A percentile compares a stretch with the other conserved stretches of the same genome.
Evolutionary conservation across 148 eudicot species (phyloP).

Genomic region (Arctostaphylos glauca): DNA sequence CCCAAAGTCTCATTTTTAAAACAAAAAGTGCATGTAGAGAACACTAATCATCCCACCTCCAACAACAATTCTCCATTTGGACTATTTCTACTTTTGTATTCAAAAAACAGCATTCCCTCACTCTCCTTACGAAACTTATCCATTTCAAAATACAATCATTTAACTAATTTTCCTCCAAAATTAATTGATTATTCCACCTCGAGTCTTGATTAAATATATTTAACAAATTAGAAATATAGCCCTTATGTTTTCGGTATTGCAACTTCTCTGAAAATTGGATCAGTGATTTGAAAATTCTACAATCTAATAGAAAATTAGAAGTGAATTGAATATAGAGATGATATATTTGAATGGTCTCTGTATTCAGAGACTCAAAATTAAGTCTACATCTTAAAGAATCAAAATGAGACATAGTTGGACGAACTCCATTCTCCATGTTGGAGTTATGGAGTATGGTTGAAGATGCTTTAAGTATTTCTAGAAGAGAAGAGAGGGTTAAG

Average conservation of each 20-base stretch:
- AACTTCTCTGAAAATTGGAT: background rate
- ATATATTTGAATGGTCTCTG: background rate
- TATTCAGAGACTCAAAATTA: background rate
- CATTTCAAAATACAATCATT: background rate
- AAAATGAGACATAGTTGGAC: background rate
- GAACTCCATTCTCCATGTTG: background rate
- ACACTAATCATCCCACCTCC: background rate
- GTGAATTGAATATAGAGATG: background rate
- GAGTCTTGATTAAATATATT: background rate
- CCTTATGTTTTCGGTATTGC: background rate
- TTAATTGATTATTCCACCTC: background rate
- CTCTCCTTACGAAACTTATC: background rate
- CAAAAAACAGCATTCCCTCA: background rate
- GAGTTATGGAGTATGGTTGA: background rate
- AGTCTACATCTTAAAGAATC: background rate
- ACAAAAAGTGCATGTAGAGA: too few relatives aligned
- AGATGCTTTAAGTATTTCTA: background rate
- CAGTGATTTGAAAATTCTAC: background rate
- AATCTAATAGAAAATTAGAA: background rate
- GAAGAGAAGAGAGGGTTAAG: conserved; percentile 1
- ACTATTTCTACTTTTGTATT: background rate
- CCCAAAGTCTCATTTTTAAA: background rate
- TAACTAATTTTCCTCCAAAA: background rate
- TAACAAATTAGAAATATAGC: background rate
- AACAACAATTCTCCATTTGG: background rate